phyloP scores from a whole-genome alignment of 208 protist genomes.

The Entamoeba histolytica region DNA sequence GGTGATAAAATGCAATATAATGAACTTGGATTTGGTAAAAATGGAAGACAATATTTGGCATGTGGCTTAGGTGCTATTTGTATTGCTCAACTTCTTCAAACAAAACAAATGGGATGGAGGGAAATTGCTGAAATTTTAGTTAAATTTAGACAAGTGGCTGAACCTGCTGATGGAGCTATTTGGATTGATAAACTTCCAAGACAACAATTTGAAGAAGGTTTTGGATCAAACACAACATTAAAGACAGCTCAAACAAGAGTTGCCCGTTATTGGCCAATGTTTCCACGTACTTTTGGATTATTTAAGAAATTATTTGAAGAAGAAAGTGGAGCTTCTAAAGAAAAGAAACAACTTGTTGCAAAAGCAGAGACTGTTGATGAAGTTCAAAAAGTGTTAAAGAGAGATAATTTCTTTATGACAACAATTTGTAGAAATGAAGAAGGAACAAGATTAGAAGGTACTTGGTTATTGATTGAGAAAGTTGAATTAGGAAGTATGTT shows the following conservation, averaged over 20 bases:
- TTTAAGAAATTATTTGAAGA: not conserved
- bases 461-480: conserved; percentile 30
- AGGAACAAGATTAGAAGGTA: conserved; percentile 31
- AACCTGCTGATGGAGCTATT: conserved; percentile 32
- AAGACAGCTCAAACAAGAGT: conserved; percentile 37
- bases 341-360: not conserved
- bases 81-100: conserved; percentile 1
- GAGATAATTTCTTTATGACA: conserved; percentile 36
- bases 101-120: conserved; percentile 19
- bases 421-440: conserved; percentile 30
- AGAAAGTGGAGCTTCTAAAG: not conserved
- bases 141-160: conserved; percentile 37
- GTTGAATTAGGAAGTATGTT: conserved; percentile 36
- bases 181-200: conserved; percentile 37
- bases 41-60: not conserved
- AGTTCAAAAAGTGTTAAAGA: conserved; percentile 28
- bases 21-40: not conserved
- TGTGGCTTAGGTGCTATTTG: not conserved
- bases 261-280: conserved; percentile 36
- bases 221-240: conserved; percentile 39
- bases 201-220: conserved; percentile 41
- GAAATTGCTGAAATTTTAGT: conserved; percentile 37
- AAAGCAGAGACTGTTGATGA: conserved; percentile 12
- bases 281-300: conserved; percentile 22
- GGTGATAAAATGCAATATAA: not conserved